Conservation (phyloP, 2,329 filamentous ascomycete species). For the Fusarium redolens region DNA sequence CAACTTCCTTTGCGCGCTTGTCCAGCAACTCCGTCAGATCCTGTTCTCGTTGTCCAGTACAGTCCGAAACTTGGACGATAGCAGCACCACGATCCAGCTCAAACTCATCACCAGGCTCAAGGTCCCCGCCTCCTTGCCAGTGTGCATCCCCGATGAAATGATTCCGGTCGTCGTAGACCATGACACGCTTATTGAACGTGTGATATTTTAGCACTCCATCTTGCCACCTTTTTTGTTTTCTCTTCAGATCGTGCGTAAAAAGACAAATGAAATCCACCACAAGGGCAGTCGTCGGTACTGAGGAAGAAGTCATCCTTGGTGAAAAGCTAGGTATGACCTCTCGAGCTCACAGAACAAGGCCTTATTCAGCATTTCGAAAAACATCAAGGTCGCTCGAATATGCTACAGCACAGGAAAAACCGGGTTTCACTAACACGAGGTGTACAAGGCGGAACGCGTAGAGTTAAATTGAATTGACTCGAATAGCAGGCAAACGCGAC, state of each 20-base stretch:
- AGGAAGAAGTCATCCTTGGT: conserved; percentile 30
- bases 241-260: conserved; percentile 84
- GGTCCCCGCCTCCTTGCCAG: conserved; percentile 75
- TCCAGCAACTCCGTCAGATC: conserved; percentile 82
- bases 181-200: conserved; percentile 88
- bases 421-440: background rate
- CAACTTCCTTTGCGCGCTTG: conserved; percentile 71
- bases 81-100: conserved; percentile 79
- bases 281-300: conserved; percentile 64
- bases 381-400: background rate
- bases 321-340: background rate
- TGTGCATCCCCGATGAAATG: conserved; percentile 88
- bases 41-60: conserved; percentile 77
- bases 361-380: conserved; percentile 12
- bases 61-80: conserved; percentile 84
- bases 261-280: conserved; percentile 88
- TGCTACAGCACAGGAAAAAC: background rate
- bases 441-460: conserved; percentile 20
- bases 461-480: background rate
- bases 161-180: conserved; percentile 86
- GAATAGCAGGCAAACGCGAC: conserved; percentile 20
- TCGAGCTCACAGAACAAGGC: background rate
- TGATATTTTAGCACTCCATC: conserved; percentile 91
- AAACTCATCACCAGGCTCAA: conserved; percentile 86
- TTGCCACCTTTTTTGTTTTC: conserved; percentile 93